Conservation (phyloP, 495 filamentous ascomycete genomes). For the Daldinia loculata region DNA sequence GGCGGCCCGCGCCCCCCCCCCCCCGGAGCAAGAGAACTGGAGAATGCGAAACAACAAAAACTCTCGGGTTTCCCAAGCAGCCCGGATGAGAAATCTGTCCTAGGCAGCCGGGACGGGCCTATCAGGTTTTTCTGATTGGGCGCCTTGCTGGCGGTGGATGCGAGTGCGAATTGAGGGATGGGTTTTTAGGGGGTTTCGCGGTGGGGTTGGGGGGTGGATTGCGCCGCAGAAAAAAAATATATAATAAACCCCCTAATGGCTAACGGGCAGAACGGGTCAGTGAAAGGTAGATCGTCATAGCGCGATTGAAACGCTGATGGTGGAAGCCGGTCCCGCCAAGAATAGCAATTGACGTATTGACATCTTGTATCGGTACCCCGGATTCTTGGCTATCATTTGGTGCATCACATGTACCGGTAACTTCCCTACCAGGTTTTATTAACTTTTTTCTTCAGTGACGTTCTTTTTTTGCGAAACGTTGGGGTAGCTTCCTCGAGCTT, state of each 20-base stretch:
- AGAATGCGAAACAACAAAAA: not conserved
- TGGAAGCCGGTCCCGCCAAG: conserved; percentile 8
- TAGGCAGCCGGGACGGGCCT: conserved; percentile 16
- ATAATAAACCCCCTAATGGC: conserved; percentile 3
- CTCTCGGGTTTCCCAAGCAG: conserved; percentile 47
- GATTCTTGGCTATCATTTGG: conserved; percentile 28
- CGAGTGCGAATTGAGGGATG: not conserved
- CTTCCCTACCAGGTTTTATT: conserved; percentile 5
- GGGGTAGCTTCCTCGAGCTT: conserved; percentile 7
- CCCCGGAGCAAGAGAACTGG: conserved; percentile 1
- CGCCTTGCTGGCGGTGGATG: conserved; percentile 21
- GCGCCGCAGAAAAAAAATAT: not conserved
- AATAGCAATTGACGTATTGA: conserved; percentile 27
- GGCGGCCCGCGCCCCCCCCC: too few relatives aligned
- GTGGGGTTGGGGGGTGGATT: conserved; percentile 15
- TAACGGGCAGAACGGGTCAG: not conserved
- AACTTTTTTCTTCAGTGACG: not conserved
- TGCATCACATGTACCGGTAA: conserved; percentile 8
- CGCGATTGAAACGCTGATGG: conserved; percentile 4
- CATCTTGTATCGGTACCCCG: conserved; percentile 26
- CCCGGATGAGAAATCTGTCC: conserved; percentile 9
- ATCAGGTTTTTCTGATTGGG: conserved; percentile 28
- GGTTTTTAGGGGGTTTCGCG: conserved; percentile 17
- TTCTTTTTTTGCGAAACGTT: conserved; percentile 2
- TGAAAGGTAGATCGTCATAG: conserved; percentile 26